phyloP scores from a whole-genome alignment of 139 green algal species.

The Volvox reticuliferus region DNA sequence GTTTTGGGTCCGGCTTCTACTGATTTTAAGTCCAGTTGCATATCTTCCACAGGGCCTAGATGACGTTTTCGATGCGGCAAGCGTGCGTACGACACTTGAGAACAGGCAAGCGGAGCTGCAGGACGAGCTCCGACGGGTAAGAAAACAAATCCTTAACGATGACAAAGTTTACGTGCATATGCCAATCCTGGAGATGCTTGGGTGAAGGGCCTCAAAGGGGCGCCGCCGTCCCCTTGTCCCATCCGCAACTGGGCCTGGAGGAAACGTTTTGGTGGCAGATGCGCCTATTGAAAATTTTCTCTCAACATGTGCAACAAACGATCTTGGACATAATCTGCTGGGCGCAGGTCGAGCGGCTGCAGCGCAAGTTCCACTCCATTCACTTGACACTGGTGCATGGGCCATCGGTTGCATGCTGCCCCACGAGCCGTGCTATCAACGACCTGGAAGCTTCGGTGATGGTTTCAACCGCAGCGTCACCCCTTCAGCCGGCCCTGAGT shows the following conservation, averaged over 20 bases:
- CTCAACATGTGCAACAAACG: too few relatives aligned
- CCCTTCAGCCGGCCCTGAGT: neutral
- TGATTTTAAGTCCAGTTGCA: too few relatives aligned
- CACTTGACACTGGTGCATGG: conserved; percentile 82
- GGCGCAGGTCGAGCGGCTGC: conserved; percentile 87
- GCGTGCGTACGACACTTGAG: conserved; percentile 80
- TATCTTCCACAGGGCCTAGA: conserved; percentile 70
- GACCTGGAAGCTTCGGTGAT: conserved; percentile 42
- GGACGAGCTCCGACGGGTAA: conserved; percentile 61
- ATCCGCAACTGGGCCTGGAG: too few relatives aligned
- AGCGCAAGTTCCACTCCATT: conserved; percentile 92
- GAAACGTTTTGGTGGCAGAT: too few relatives aligned
- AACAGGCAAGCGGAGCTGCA: conserved; percentile 67
- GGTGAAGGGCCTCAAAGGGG: too few relatives aligned
- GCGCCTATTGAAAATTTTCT: too few relatives aligned
- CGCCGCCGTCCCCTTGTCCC: too few relatives aligned
- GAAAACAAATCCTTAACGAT: neutral
- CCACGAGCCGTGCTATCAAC: conserved; percentile 45
- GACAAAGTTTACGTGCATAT: too few relatives aligned
- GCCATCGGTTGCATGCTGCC: conserved; percentile 10
- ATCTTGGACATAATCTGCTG: neutral
- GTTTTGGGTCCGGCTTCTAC: too few relatives aligned
- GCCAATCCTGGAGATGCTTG: too few relatives aligned
- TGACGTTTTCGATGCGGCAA: conserved; percentile 89
- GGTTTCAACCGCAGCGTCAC: conserved; percentile 3